Base-by-base conservation (phyloP, 352 stramenopile species). In the Phytopythium mirpurense region DNA sequence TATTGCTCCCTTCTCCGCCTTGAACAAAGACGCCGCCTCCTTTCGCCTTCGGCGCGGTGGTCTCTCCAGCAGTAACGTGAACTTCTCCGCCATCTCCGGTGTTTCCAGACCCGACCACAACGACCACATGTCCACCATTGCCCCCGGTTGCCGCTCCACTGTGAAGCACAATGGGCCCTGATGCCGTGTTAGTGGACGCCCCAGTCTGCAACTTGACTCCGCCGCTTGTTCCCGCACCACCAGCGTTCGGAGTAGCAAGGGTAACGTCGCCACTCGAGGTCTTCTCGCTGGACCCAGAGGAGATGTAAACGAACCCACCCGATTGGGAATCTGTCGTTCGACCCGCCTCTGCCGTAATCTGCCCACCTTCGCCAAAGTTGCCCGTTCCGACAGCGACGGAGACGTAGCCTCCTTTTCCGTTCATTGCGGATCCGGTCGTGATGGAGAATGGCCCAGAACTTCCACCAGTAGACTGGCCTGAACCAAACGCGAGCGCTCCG, bases 301-400 rank as follows among this genome's bases (percentile, higher is more conserved):
- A n/a, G 15, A 86, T 24, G 0, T 58, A 62, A 29, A 93, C 54
- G 36, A 73, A 72, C n/a, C 82, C 82, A 60, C 82, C 82, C n/a
- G 72, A 86, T 24, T 67, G 65, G 8, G 74, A 74, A 43, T 90
- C 82, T 3, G 62, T 67, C 14, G 79, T 93, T 23, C 56, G 73
- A 23, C 93, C 93, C 48, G 90, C 75, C 54, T 77, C 62, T 18
- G 97, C 41, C 11, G 68, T 68, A 2, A 98, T 58, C 10, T 81
- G 53, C 6, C 89, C 91, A 34, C 93, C 93, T 66, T 93, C 72
- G 26, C 84, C 88, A 29, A 79, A 74, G 59, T 94, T 72, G 36
- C 89, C 88, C 40, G 62, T 54, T n/a, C 85, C 85, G 51, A 87
- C 78, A 48, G 57, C 49, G 1, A 86, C 34, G 53, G 71, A 47